These are phyloP conservation scores for Scalesia atractyloides DNA, from an alignment of 129 eudicot species.

Conservation along the genomic window DNA sequence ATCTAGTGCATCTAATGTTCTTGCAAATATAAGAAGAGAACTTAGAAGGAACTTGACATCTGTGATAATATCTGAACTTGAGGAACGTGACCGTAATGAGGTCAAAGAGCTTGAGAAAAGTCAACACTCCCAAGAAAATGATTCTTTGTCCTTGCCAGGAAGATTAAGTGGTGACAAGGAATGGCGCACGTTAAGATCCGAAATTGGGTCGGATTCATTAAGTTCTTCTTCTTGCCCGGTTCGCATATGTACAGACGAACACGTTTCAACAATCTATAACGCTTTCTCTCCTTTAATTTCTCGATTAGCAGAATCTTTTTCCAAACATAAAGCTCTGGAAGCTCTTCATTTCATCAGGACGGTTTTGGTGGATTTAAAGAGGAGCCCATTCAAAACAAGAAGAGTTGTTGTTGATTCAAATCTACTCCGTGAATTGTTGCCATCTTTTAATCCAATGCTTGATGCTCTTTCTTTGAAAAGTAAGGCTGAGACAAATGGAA, in stretches of 20 bases:
- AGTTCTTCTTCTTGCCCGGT: slow-evolving; percentile 83
- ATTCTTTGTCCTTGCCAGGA: slow-evolving; percentile 77
- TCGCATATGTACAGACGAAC: slow-evolving; percentile 77
- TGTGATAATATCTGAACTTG: slow-evolving; percentile 46
- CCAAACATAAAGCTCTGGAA: slow-evolving; percentile 55
- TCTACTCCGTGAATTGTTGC: slow-evolving; percentile 40
- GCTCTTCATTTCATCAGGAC: slow-evolving; percentile 47
- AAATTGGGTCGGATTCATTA: slow-evolving; percentile 62
- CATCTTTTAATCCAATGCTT: slow-evolving; percentile 54
- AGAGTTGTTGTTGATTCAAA: slow-evolving; percentile 47
- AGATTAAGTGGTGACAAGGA: slow-evolving; percentile 88
- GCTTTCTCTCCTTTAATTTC: slow-evolving; percentile 59
- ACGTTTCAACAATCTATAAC: slow-evolving; percentile 78
- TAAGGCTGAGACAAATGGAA: slow-evolving; percentile 49
- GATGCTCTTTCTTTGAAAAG: slow-evolving; percentile 72
- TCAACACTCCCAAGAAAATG: slow-evolving; percentile 48
- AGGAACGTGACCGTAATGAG: slow-evolving; percentile 75
- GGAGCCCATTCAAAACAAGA: slow-evolving; percentile 66
- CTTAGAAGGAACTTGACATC: slow-evolving; percentile 52
- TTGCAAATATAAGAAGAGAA: slow-evolving; percentile 58
- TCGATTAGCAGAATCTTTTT: slow-evolving; percentile 47
- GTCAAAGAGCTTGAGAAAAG: slow-evolving; percentile 55
- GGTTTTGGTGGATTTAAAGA: slow-evolving; percentile 62
- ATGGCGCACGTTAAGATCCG: slow-evolving; percentile 88
- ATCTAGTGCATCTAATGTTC: slow-evolving; percentile 42